A percentile compares a stretch with the other conserved stretches of the same genome.
phyloP scores from a whole-genome alignment of 306 rosid species.

The Albizia julibrissin region DNA sequence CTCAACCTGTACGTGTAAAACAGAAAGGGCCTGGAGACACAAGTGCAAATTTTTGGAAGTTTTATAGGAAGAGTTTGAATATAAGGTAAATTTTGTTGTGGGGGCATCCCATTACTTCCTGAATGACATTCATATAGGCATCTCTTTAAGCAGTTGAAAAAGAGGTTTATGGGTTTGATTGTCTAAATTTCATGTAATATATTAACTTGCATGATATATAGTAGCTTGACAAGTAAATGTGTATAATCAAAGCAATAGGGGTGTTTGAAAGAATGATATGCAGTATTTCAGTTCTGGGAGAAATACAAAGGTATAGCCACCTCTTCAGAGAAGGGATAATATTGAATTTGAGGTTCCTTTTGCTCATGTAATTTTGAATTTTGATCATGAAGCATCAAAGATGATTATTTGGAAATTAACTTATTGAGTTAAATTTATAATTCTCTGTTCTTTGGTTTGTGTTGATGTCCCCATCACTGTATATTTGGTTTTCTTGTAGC shows the following conservation, averaged over 20 bases:
- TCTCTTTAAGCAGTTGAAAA: background rate
- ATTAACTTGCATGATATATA: background rate
- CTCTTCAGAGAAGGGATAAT: no score
- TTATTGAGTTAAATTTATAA: no score
- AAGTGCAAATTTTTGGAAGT: constrained; percentile 16
- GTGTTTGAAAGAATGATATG: background rate
- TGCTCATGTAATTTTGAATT: background rate
- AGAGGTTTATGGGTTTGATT: background rate
- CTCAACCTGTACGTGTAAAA: background rate
- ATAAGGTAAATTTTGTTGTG: constrained; percentile 23
- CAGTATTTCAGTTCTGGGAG: background rate
- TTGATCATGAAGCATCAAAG: background rate
- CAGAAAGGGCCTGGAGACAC: constrained; percentile 14
- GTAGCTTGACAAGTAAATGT: background rate
- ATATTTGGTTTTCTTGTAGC: no score
- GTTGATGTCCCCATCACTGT: no score
- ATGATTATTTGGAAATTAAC: background rate
- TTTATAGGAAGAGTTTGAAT: constrained; percentile 16
- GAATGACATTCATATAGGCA: constrained; percentile 13
- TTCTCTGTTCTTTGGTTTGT: no score
- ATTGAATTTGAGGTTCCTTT: background rate
- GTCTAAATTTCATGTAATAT: background rate
- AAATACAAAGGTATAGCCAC: background rate
- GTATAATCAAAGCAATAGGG: background rate
- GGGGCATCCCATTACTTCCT: constrained; percentile 6